Base-by-base conservation (phyloP, 331 rosid genomes). In the Malus hybrid region DNA sequence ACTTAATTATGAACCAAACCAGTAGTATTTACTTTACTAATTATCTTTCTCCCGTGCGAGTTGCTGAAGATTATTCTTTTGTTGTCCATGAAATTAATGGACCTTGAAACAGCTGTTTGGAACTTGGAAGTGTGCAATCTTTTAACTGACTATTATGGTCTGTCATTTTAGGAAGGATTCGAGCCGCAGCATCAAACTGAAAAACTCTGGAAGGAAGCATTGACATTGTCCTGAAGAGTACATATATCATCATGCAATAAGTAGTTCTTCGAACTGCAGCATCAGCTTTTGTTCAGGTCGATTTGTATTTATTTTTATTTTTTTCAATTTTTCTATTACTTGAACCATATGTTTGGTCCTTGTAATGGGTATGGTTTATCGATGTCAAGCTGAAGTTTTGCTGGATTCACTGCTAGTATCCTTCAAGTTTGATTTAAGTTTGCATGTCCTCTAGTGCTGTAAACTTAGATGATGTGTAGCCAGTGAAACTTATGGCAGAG, bases 121-220 rank as follows among this genome's bases (percentile, higher is more conserved):
- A 53, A 63, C 24, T 18, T 61, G 50, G 52, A 63, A 63, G 24
- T 72, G 34, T 77, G 53, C 79, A 32, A 72, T 26, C 72, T 39
- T 50, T 68, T 61, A 74, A 75, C 73, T 84, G 73, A 68, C 78
- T 22, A 58, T 75, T 79, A 76, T 70, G 72, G 16, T 42, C 64
- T 79, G 58, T 64, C 77, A 66, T 77, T 26, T 63, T 53, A 92
- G 97, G 93, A 72, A 87, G 90, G 67, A 71, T 82, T 74, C 86
- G 83, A 50, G 81, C 85, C n/a, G 80, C 85, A 53, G 81, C 68
- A 44, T 83, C 88, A 53, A 83, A 86, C 64, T 90, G 87, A 92
- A 84, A 83, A 53, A 65, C 71, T 32, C 68, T 58, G 67, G 63
- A 53, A 73, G 70, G 66, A 58, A 68, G 46, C 74, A 57, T 30